Conservation (phyloP, 768 basidiomycete genomes). For the Tulasnella sp. region DNA sequence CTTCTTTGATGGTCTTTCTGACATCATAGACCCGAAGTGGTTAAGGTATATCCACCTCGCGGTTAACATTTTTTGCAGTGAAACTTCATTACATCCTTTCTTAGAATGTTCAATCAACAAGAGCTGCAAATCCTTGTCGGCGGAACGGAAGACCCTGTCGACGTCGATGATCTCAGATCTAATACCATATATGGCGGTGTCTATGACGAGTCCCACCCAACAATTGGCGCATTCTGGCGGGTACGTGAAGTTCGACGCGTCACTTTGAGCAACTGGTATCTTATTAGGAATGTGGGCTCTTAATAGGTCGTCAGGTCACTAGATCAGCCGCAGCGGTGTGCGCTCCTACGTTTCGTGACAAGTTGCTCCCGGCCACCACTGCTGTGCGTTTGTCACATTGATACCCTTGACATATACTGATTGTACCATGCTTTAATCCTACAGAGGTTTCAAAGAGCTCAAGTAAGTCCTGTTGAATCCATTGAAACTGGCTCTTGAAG, state of each 20-base stretch:
- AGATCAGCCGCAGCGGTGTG: constrained; percentile 64
- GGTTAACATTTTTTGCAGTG: too few relatives aligned
- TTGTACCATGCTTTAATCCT: not conserved
- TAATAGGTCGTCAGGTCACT: constrained; percentile 64
- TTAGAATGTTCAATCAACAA: constrained; percentile 93
- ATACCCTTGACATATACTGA: not conserved
- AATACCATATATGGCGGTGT: constrained; percentile 78
- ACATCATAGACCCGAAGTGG: constrained; percentile 88
- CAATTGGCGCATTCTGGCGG: constrained; percentile 75
- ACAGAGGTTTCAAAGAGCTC: constrained; percentile 75
- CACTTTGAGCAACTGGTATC: not conserved
- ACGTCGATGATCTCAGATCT: constrained; percentile 64
- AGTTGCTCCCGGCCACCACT: constrained; percentile 84
- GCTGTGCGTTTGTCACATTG: constrained; percentile 39
- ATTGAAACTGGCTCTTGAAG: too few relatives aligned
- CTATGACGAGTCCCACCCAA: constrained; percentile 56
- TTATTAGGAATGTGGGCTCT: too few relatives aligned
- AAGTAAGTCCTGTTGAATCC: constrained; percentile 22
- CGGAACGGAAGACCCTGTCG: constrained; percentile 74
- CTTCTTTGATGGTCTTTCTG: constrained; percentile 82
- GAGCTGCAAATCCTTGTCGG: constrained; percentile 89
- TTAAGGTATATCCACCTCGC: constrained; percentile 43
- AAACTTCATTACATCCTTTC: too few relatives aligned
- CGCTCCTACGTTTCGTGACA: constrained; percentile 82
- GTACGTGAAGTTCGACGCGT: constrained; percentile 31